phyloP scores from a whole-genome alignment of 2,329 filamentous ascomycete genomes.

The Aureobasidium uvarum region DNA sequence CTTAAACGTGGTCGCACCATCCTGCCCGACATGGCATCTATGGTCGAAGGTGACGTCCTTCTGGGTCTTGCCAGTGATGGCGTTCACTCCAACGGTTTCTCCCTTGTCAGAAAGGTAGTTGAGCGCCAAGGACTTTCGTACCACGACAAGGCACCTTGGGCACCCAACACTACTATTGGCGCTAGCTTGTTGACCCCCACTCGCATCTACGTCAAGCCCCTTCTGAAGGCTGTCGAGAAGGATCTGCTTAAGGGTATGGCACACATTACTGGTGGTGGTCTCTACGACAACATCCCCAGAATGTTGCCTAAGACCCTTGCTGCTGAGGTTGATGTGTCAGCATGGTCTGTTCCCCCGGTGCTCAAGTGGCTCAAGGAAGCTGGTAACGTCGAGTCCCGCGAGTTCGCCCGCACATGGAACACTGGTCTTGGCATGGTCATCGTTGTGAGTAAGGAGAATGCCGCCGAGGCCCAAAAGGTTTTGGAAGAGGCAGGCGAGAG shows the following conservation, averaged over 20 bases:
- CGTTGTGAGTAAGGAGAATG: conserved; percentile 67
- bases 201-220: conserved; percentile 79
- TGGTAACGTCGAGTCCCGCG: conserved; percentile 67
- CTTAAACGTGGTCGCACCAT: conserved; percentile 64
- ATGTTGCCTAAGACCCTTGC: conserved; percentile 79
- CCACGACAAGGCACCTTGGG: conserved; percentile 74
- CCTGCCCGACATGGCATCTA: conserved; percentile 71
- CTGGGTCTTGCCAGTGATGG: conserved; percentile 83
- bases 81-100: conserved; percentile 96
- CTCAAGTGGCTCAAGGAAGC: conserved; percentile 81
- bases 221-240: conserved; percentile 60
- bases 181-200: conserved; percentile 82
- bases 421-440: conserved; percentile 92
- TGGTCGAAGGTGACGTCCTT: conserved; percentile 80
- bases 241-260: conserved; percentile 83
- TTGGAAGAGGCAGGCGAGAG: conserved; percentile 70
- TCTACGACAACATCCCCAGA: conserved; percentile 90
- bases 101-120: conserved; percentile 87
- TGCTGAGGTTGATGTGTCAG: conserved; percentile 73
- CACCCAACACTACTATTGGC: conserved; percentile 62
- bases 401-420: conserved; percentile 95
- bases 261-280: conserved; percentile 93
- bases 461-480: conserved; percentile 57
- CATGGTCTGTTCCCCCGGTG: conserved; percentile 74
- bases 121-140: conserved; percentile 71